Evolutionary conservation across 257 asterid genomes (phyloP).

Genomic region (Parsonsia alboflavescens): DNA sequence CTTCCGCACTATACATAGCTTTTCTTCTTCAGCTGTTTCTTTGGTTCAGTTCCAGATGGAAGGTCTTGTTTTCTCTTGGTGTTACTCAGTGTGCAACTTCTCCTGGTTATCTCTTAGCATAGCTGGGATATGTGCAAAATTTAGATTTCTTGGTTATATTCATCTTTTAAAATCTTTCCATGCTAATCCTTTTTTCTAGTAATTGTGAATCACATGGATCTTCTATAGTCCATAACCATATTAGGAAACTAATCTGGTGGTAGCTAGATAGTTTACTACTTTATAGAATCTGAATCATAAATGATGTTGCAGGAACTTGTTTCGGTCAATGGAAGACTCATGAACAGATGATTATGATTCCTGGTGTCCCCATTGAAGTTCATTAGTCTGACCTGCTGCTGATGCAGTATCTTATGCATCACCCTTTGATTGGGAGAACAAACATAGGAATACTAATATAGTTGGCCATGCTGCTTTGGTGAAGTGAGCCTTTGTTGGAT

Average conservation of each 20-base stretch:
- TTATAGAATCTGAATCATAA: slow-evolving; percentile 41
- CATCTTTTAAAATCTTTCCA: background rate
- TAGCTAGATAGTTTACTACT: slow-evolving; percentile 46
- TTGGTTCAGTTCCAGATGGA: slow-evolving; percentile 1
- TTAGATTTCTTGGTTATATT: background rate
- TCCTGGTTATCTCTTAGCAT: background rate
- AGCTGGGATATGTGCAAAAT: background rate
- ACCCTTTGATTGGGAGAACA: slow-evolving; percentile 38
- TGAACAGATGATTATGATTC: slow-evolving; percentile 47
- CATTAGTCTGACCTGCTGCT: slow-evolving; percentile 47
- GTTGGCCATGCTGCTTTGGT: slow-evolving; percentile 21
- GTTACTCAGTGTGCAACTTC: background rate
- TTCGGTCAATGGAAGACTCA: slow-evolving; percentile 42
- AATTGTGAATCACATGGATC: background rate
- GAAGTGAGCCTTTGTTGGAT: slow-evolving; percentile 24
- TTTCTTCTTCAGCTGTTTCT: slow-evolving; percentile 7
- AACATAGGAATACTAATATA: slow-evolving; percentile 25
- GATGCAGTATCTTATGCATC: slow-evolving; percentile 34
- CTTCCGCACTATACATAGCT: background rate
- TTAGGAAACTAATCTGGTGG: slow-evolving; percentile 29
- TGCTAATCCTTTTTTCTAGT: background rate
- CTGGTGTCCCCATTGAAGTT: slow-evolving; percentile 42
- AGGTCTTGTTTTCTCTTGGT: background rate
- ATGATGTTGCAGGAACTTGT: slow-evolving; percentile 70
- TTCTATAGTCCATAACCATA: slow-evolving; percentile 18